A percentile compares a stretch with the other conserved stretches of the same genome.
phyloP scores from a whole-genome alignment of 208 protist species.

The Leishmania guyanensis region DNA sequence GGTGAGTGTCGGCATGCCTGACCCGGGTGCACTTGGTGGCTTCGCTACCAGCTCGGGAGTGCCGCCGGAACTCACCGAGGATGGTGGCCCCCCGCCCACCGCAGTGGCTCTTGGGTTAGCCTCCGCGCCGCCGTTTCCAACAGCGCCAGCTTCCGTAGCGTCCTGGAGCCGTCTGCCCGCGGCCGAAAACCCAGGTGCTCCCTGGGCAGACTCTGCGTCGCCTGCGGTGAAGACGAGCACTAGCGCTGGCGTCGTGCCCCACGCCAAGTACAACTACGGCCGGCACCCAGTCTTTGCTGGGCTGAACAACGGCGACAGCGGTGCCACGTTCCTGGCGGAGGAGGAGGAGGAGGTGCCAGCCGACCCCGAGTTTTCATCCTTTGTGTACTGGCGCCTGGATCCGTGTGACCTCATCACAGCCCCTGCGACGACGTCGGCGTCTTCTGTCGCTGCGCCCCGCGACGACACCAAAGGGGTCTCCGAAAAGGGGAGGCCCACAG shows the following conservation, averaged over 20 bases:
- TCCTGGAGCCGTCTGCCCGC: neutral
- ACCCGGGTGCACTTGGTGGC: neutral
- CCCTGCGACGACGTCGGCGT: neutral
- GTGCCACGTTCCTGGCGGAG: neutral
- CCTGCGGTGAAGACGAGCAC: neutral
- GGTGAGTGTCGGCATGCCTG: neutral
- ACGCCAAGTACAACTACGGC: conserved; percentile 22
- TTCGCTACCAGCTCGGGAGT: neutral
- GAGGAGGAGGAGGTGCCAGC: conserved; percentile 36
- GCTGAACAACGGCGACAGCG: neutral
- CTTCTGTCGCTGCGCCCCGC: neutral
- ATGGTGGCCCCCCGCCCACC: neutral
- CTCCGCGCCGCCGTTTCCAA: neutral
- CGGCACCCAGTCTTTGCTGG: neutral
- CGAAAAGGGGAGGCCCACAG: neutral
- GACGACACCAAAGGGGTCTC: neutral
- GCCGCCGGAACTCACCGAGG: neutral
- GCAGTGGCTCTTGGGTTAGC: neutral
- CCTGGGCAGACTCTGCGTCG: neutral
- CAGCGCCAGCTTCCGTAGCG: neutral
- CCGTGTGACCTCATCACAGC: conserved; percentile 47
- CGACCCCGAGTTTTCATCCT: conserved; percentile 75
- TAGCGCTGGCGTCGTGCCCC: neutral
- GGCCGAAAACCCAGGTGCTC: neutral
- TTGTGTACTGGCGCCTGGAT: conserved; percentile 79